A percentile compares a stretch with the other conserved stretches of the same genome.
Evolutionary conservation across 2,329 filamentous ascomycete genomes (phyloP).

Genomic region (Fusarium sarcochroum): DNA sequence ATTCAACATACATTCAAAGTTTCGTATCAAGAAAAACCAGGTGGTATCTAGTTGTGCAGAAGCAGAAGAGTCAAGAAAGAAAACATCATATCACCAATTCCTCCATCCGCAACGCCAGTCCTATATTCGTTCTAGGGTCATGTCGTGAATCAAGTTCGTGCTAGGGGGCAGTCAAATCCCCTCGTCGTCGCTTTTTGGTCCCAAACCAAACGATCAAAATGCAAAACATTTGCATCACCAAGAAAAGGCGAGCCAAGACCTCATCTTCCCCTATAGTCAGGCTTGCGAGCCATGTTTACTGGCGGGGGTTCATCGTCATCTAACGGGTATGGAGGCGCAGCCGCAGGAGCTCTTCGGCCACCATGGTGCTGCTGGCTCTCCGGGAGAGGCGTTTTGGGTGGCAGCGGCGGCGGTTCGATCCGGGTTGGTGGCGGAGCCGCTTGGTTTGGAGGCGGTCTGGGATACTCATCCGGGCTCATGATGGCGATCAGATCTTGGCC

Average conservation of each 20-base stretch:
- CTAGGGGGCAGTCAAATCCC: neutral
- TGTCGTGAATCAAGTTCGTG: conserved; percentile 9
- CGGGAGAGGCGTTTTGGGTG: conserved; percentile 82
- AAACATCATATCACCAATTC: conserved; percentile 22
- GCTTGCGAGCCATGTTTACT: conserved; percentile 90
- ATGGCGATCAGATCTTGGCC: conserved; percentile 79
- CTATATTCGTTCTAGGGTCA: conserved; percentile 14
- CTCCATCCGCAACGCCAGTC: conserved; percentile 29
- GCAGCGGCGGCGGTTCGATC: conserved; percentile 77
- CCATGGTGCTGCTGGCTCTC: conserved; percentile 57
- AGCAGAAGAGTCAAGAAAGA: conserved; percentile 23
- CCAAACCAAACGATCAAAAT: neutral
- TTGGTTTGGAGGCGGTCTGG: conserved; percentile 56
- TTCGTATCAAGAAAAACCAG: conserved; percentile 36
- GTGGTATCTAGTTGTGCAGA: conserved; percentile 45
- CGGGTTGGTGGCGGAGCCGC: conserved; percentile 51
- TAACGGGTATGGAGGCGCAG: conserved; percentile 81
- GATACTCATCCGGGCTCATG: conserved; percentile 70
- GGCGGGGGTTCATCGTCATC: conserved; percentile 85
- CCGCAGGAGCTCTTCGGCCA: conserved; percentile 52
- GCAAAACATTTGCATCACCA: neutral
- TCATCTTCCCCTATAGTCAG: conserved; percentile 72
- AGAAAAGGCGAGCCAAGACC: neutral
- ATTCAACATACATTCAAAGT: conserved; percentile 23
- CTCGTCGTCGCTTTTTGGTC: neutral